phyloP scores from a whole-genome alignment of 2,329 filamentous ascomycete genomes.

The Alternaria gaisen region DNA sequence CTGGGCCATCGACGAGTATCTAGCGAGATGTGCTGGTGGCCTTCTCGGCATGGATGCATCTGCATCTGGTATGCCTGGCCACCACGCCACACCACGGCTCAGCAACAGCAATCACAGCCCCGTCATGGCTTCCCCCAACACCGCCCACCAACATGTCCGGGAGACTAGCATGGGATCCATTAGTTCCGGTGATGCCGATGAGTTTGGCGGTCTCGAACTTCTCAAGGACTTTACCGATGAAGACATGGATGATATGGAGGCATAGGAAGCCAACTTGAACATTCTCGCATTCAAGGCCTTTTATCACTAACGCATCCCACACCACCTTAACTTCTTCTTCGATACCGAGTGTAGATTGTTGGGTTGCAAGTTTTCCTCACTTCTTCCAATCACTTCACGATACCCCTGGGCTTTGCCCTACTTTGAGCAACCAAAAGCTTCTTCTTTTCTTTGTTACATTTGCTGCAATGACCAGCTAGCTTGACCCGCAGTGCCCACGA shows the following conservation, averaged over 20 bases:
- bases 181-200: constrained; percentile 27
- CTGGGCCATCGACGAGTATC: constrained; percentile 51
- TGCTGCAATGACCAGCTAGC: constrained; percentile 2
- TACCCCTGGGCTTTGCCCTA: constrained; percentile 22
- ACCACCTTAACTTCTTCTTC: background rate
- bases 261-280: constrained; percentile 5
- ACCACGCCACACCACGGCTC: constrained; percentile 3
- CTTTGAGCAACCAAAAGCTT: constrained; percentile 17
- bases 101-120: constrained; percentile 20
- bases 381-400: constrained; percentile 18
- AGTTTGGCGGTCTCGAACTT: constrained; percentile 44
- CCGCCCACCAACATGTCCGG: constrained; percentile 16
- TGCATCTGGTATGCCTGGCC: constrained; percentile 1
- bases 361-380: background rate
- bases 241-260: constrained; percentile 27
- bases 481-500: constrained; percentile 2
- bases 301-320: background rate
- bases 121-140: constrained; percentile 8
- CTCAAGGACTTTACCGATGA: constrained; percentile 44
- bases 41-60: constrained; percentile 41
- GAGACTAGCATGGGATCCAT: constrained; percentile 26
- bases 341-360: background rate
- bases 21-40: constrained; percentile 48
- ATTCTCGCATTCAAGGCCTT: background rate
- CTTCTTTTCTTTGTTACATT: background rate